phyloP scores from a whole-genome alignment of 2,329 filamentous ascomycete species.

The Ascochyta rabiei region DNA sequence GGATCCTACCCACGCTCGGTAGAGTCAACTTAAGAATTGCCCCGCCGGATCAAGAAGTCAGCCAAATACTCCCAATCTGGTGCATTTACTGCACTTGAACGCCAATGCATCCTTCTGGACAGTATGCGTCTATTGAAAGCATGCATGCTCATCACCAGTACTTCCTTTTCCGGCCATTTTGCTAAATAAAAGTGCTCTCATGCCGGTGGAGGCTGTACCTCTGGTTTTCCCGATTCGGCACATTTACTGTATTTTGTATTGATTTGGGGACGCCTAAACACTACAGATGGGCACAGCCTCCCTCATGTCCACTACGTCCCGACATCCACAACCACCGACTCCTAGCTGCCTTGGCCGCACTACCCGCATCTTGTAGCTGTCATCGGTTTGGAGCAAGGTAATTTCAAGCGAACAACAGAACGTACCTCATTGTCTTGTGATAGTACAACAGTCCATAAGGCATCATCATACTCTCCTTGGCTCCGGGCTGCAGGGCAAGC shows the following conservation, averaged over 20 bases:
- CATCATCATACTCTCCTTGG: background rate
- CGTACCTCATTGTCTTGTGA: background rate
- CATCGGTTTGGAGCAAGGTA: background rate
- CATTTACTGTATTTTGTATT: background rate
- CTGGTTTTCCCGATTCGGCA: background rate
- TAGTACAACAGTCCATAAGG: background rate
- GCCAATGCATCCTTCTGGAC: background rate
- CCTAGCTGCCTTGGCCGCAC: background rate
- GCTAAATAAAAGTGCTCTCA: background rate
- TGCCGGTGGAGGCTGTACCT: background rate
- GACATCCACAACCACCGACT: background rate
- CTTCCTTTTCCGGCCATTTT: background rate
- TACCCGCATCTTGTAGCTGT: background rate
- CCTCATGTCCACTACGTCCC: background rate
- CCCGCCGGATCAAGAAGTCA: background rate
- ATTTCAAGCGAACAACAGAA: background rate
- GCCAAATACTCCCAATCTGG: background rate
- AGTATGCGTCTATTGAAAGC: background rate
- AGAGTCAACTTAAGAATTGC: background rate
- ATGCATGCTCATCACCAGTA: background rate
- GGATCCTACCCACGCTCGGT: background rate
- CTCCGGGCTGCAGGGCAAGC: background rate
- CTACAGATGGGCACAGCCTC: conserved; percentile 1
- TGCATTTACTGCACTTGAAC: background rate
- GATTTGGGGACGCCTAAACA: conserved; percentile 7